phyloP scores from a whole-genome alignment of 2,329 filamentous ascomycete species.

The Ceratocystis colombiana region DNA sequence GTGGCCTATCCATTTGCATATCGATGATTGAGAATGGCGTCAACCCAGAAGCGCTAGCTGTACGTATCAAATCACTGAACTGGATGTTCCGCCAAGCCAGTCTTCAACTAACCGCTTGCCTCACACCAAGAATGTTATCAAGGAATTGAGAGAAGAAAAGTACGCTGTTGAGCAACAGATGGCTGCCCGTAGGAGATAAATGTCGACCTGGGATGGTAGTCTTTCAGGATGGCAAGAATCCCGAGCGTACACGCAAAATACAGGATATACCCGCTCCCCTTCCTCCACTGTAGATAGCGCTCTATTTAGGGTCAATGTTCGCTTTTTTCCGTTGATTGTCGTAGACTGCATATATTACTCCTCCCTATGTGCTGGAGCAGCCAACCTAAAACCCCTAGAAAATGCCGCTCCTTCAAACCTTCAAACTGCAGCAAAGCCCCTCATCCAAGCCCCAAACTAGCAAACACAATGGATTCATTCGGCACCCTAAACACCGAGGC shows the following conservation, averaged over 20 bases:
- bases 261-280: no score
- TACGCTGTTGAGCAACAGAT: constrained; percentile 41
- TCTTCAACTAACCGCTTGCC: background rate
- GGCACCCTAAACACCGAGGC: background rate
- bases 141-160: constrained; percentile 49
- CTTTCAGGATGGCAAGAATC: no score
- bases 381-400: no score
- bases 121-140: constrained; percentile 44
- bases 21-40: constrained; percentile 96
- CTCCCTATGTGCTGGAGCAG: no score
- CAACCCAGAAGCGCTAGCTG: constrained; percentile 87
- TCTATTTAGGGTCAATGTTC: no score
- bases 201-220: background rate
- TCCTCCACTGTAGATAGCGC: no score
- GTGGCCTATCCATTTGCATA: constrained; percentile 86
- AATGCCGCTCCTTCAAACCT: background rate
- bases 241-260: no score
- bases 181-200: constrained; percentile 28
- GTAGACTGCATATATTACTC: no score
- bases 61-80: constrained; percentile 39
- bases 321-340: no score
- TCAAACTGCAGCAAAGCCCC: background rate
- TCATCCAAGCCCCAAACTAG: background rate
- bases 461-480: background rate
- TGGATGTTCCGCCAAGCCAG: background rate